Conservation (phyloP, 2,329 filamentous ascomycete genomes). For the Plectosphaerella cucumerina region DNA sequence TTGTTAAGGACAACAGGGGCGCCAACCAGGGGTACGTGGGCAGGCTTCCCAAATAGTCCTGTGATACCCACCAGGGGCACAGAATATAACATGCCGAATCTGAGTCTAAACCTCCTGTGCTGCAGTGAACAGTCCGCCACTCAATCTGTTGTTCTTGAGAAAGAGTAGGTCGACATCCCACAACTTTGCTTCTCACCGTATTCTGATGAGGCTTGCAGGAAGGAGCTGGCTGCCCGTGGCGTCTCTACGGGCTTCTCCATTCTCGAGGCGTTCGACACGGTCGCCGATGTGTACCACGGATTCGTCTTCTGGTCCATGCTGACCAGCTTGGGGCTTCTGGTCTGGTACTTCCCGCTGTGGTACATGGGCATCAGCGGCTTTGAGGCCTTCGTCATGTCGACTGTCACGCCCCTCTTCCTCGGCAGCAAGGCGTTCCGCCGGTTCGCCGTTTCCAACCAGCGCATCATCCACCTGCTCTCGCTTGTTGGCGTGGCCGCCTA, state of each 20-base stretch:
- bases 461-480: constrained; percentile 70
- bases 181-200: background rate
- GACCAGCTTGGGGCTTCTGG: constrained; percentile 80
- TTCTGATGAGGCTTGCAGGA: constrained; percentile 43
- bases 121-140: constrained; percentile 43
- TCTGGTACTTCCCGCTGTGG: constrained; percentile 99
- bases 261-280: constrained; percentile 71
- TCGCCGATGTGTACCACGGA: constrained; percentile 87
- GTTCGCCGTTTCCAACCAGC: constrained; percentile 64
- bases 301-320: constrained; percentile 96
- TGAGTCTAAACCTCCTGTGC: constrained; percentile 26
- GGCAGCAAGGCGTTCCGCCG: constrained; percentile 65
- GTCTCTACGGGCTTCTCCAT: constrained; percentile 69
- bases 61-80: constrained; percentile 22
- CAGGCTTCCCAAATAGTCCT: constrained; percentile 81
- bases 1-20: constrained; percentile 84
- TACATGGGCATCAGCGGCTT: constrained; percentile 99
- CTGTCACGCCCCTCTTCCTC: constrained; percentile 76
- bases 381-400: constrained; percentile 82
- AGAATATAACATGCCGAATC: constrained; percentile 28
- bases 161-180: constrained; percentile 76
- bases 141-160: constrained; percentile 55
- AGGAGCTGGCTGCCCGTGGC: constrained; percentile 67
- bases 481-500: constrained; percentile 78
- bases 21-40: constrained; percentile 97